Conservation (phyloP, 1,139 yeast genomes). For the Hansenula anomala region DNA sequence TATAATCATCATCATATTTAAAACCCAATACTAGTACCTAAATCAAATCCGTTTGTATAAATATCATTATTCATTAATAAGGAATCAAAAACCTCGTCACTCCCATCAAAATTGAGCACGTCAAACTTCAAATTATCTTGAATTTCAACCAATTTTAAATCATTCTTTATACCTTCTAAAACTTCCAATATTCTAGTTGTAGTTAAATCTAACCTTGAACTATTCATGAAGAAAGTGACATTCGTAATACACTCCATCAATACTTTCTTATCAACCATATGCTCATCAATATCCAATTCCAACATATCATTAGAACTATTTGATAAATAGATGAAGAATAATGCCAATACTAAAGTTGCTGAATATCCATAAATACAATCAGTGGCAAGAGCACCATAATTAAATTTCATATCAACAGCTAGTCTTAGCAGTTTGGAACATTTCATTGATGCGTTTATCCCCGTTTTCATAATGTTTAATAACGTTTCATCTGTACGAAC, state of each 20-base stretch:
- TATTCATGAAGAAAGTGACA: constrained; percentile 30
- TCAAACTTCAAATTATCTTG: constrained; percentile 25
- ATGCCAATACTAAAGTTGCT: constrained; percentile 29
- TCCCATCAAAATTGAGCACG: constrained; percentile 14
- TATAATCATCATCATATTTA: background rate
- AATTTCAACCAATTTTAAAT: constrained; percentile 30
- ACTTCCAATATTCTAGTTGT: constrained; percentile 34
- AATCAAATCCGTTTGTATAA: constrained; percentile 12
- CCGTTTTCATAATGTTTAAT: constrained; percentile 29
- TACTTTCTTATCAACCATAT: constrained; percentile 20
- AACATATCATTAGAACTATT: constrained; percentile 25
- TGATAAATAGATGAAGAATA: constrained; percentile 33
- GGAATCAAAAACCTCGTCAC: constrained; percentile 17
- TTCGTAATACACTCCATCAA: constrained; percentile 30
- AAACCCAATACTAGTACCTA: background rate
- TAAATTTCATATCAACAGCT: constrained; percentile 27
- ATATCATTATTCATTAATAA: constrained; percentile 21
- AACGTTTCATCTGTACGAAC: constrained; percentile 31
- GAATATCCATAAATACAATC: constrained; percentile 38
- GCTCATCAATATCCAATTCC: constrained; percentile 24
- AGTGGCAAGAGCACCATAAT: constrained; percentile 34
- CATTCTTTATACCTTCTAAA: constrained; percentile 32
- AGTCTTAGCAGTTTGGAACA: constrained; percentile 28
- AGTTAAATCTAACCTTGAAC: constrained; percentile 31
- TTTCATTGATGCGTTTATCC: constrained; percentile 31